These are phyloP conservation scores for Hyphopichia homilentoma DNA, from an alignment of 805 yeast genomes.

Conservation along the genomic window DNA sequence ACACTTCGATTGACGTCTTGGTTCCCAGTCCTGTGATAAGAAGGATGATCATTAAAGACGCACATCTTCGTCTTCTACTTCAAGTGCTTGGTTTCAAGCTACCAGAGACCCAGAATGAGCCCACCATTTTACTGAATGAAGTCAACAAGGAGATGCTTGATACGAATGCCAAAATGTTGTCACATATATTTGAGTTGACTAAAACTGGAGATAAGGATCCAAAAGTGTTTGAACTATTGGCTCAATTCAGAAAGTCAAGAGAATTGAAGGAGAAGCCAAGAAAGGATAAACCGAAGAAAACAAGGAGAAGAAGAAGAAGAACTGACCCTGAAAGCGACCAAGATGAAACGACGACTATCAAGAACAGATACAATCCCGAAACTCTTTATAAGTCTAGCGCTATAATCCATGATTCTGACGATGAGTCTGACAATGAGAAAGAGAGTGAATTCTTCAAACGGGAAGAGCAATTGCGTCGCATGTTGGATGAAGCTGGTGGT, in stretches of 20 bases:
- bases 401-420: conserved; percentile 58
- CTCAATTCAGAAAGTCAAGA: conserved; percentile 21
- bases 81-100: conserved; percentile 42
- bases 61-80: conserved; percentile 47
- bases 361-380: conserved; percentile 2
- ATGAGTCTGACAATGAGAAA: conserved; percentile 56
- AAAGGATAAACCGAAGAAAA: conserved; percentile 4
- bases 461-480: conserved; percentile 47
- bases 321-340: conserved; percentile 25
- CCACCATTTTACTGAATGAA: not conserved
- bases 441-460: conserved; percentile 51
- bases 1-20: conserved; percentile 9
- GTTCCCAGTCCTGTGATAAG: conserved; percentile 13
- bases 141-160: not conserved
- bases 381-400: conserved; percentile 45
- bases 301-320: conserved; percentile 1
- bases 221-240: conserved; percentile 30
- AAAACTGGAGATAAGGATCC: conserved; percentile 1
- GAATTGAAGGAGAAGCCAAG: conserved; percentile 5
- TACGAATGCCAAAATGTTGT: not conserved
- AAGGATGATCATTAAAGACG: conserved; percentile 42
- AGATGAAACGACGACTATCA: conserved; percentile 2
- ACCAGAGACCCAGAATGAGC: conserved; percentile 21
- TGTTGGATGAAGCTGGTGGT: conserved; percentile 35
- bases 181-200: not conserved